Evolutionary conservation across 202 grass and related monocot species (phyloP), one percentile per base, ranked within the genome.

Genomic region (Saccharum hybrid): DNA sequence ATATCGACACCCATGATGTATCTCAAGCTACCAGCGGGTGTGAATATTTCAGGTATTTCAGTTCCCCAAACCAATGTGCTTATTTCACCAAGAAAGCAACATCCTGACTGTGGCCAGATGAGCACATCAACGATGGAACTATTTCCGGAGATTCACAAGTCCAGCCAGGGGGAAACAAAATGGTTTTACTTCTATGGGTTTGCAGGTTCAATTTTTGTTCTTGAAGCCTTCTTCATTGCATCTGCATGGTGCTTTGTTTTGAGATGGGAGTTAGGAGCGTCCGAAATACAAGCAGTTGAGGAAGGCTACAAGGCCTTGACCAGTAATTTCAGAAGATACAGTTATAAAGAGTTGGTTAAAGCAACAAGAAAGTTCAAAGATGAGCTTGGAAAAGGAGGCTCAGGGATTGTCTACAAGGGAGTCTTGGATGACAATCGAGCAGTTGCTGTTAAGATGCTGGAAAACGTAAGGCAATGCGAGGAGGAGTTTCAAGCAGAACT

Each of bases 361-460:
- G 89, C 82, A 33, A 85, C 85, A 2, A 83, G 48, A 54, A 91
- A 88, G 36, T 91, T 91, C 39, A 91, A 82, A 56, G 12, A 88
- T 73, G 89, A 88, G 77, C 52, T 91, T 81, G 89, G 89, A 31
- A 88, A 73, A 83, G 89, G 89, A 85, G 89, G 89, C 23, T 91
- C 82, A 33, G 89, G 89, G 19, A 59, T 76, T 56, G 81, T 91
- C 34, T 91, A 91, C 57, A 91, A 79, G 66, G 89, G 89, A 84
- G 60, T 78, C 60, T 37, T 88, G 49, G 81, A 88, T 2, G 66
- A 91, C 3, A 48, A 7, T 19, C 79, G 59, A 82, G 33, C 10
- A 36, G 85, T 88, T n/a, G 89, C 85, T 52, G 89, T 91, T 18
- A 91, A 91, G 78, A 88, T 43, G 68, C 71, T 91, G 46, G 23